A percentile compares a stretch with the other conserved stretches of the same genome.
phyloP scores from a whole-genome alignment of 257 asterid genomes.

The Salvia hispanica region DNA sequence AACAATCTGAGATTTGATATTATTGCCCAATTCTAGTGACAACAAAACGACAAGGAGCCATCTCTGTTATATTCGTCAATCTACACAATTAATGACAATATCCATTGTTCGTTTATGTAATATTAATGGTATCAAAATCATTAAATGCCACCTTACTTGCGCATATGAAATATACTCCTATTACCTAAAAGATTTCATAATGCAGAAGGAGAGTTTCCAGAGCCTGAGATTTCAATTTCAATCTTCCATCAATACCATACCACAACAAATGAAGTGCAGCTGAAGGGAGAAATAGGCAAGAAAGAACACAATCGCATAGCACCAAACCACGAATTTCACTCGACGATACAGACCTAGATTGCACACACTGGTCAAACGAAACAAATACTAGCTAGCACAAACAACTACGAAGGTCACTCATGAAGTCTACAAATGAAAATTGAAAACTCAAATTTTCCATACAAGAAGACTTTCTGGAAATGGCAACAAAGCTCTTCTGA shows the following conservation, averaged over 20 bases:
- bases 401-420: constrained; percentile 3
- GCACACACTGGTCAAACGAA: constrained; percentile 1
- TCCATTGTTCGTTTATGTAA: not conserved
- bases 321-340: constrained; percentile 7
- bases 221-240: constrained; percentile 1
- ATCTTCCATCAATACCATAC: constrained; percentile 4
- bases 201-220: not conserved
- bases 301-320: constrained; percentile 4
- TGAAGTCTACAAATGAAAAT: constrained; percentile 9
- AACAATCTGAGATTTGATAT: constrained; percentile 11
- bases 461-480: not conserved
- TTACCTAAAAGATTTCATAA: not conserved
- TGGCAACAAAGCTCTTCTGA: constrained; percentile 10
- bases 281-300: not conserved
- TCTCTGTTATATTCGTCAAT: not conserved
- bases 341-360: not conserved
- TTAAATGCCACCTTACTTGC: not conserved
- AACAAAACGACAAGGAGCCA: not conserved
- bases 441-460: not conserved
- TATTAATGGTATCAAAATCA: not conserved
- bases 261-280: not conserved
- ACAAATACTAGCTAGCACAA: constrained; percentile 5
- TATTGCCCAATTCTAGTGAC: constrained; percentile 17
- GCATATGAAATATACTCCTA: not conserved
- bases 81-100: not conserved